Conservation (phyloP, 2,329 filamentous ascomycete species). For the Zasmidium cellare region DNA sequence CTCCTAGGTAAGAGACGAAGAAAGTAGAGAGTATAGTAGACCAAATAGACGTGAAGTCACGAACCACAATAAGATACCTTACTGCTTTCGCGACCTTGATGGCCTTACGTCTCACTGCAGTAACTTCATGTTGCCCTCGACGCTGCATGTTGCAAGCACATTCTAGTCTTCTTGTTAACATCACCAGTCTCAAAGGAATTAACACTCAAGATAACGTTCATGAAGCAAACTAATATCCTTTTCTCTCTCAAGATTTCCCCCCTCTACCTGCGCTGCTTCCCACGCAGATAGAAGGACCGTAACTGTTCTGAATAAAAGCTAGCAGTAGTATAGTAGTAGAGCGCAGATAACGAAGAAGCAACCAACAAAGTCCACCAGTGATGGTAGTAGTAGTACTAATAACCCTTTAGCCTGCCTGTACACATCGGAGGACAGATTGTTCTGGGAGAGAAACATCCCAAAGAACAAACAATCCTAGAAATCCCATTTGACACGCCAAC, state of each 20-base stretch:
- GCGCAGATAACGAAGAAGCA: too few relatives aligned
- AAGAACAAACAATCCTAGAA: neutral
- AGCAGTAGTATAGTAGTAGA: too few relatives aligned
- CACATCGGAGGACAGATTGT: neutral
- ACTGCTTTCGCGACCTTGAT: neutral
- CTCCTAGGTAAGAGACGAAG: too few relatives aligned
- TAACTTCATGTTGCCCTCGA: too few relatives aligned
- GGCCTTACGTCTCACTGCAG: neutral
- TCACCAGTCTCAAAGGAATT: too few relatives aligned
- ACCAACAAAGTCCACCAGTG: too few relatives aligned
- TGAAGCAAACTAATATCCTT: slow-evolving; percentile 4
- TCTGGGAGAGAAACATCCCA: neutral
- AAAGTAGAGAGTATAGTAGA: too few relatives aligned
- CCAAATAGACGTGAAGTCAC: neutral
- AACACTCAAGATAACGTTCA: neutral
- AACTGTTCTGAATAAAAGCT: too few relatives aligned
- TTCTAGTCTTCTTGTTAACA: too few relatives aligned
- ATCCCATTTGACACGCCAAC: neutral
- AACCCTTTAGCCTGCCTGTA: neutral
- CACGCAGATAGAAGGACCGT: too few relatives aligned
- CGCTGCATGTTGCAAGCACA: too few relatives aligned
- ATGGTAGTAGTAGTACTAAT: too few relatives aligned
- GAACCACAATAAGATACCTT: neutral
- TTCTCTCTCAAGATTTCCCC: slow-evolving; percentile 3
- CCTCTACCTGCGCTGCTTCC: neutral